Percentiles rank a stretch among this genome's conserved stretches.
Evolutionary conservation across 2,329 filamentous ascomycete species (phyloP).

Genomic region (Aciculosporium take): DNA sequence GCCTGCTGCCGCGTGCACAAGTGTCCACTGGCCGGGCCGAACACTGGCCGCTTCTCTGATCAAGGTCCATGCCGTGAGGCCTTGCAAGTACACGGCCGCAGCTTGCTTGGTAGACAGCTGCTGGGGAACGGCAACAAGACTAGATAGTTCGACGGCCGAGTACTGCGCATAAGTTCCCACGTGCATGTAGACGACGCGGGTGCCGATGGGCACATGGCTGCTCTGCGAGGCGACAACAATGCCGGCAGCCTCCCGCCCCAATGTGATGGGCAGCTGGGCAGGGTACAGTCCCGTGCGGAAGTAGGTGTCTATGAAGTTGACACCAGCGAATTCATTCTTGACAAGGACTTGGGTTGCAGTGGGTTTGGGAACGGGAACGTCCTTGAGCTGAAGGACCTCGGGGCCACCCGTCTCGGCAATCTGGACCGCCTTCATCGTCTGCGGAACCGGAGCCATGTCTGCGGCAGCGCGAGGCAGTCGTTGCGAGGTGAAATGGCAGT

Average conservation of each 20-base stretch:
- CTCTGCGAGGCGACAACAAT: conserved; percentile 48
- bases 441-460: conserved; percentile 55
- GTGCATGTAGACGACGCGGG: conserved; percentile 57
- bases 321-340: conserved; percentile 63
- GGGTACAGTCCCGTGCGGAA: conserved; percentile 76
- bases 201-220: conserved; percentile 46
- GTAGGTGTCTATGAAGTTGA: conserved; percentile 88
- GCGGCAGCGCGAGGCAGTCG: background rate
- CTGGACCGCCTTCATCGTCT: conserved; percentile 55
- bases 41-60: conserved; percentile 65
- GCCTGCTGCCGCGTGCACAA: conserved; percentile 76
- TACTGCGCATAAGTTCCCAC: conserved; percentile 41
- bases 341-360: conserved; percentile 62
- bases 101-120: conserved; percentile 46
- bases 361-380: conserved; percentile 52
- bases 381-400: conserved; percentile 58
- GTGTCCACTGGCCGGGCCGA: conserved; percentile 62
- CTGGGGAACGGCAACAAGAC: conserved; percentile 49
- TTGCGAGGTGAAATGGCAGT: no score
- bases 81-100: conserved; percentile 62
- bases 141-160: conserved; percentile 35
- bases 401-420: conserved; percentile 51
- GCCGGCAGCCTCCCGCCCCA: conserved; percentile 69
- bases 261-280: conserved; percentile 56
- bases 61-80: conserved; percentile 68